Evolutionary conservation across 495 filamentous ascomycete genomes (phyloP), one percentile per base, ranked within the genome.

Genomic region (Echria macrotheca): DNA sequence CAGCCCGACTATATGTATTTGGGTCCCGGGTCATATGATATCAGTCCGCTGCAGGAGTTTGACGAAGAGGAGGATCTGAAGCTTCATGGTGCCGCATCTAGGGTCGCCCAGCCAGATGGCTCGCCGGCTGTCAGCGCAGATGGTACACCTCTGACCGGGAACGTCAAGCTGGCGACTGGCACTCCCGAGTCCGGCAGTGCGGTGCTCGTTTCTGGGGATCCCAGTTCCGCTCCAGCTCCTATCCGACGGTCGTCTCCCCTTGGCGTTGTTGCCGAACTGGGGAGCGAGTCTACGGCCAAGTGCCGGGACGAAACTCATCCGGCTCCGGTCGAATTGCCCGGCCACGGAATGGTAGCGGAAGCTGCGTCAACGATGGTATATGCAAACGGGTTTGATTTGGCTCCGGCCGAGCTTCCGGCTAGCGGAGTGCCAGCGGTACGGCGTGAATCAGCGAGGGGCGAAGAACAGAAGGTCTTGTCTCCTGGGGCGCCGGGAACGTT

Each of bases 1-100:
- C 67, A 72, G 49, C 69, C 67, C 5, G 70, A 73, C 23, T 66
- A 71, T 18, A 67, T 68, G 63, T 72, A 64, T 43, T 63, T 71
- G 38, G 69, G 71, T 0, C 66, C 67, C 0, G 70, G 67, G 0
- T 48, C 51, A 15, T 66, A 67, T 39, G 69, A 69, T 28, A 47
- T 67, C 10, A 69, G 64, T 25, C 64, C 69, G 0, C 25, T 64
- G 10, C 43, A 57, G 5, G 67, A 69, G 17, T 12, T 6, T 12
- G 66, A 70, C 21, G 63, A 61, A 15, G 58, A 66, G 41, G 47
- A 49, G 11, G 50, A 45, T 18, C 36, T 38, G 24, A 8, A 44
- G 26, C 28, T 39, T 35, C 32, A 53, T 24, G 9, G 17, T 8
- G 45, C n/a, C n/a, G 38, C 11, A 31, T 32, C 26, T 7, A 21